Percentiles rank a stretch among this genome's conserved stretches.
Conservation (phyloP, 1,284 basidiomycete species). For the Filobasidium uniguttulatum region DNA sequence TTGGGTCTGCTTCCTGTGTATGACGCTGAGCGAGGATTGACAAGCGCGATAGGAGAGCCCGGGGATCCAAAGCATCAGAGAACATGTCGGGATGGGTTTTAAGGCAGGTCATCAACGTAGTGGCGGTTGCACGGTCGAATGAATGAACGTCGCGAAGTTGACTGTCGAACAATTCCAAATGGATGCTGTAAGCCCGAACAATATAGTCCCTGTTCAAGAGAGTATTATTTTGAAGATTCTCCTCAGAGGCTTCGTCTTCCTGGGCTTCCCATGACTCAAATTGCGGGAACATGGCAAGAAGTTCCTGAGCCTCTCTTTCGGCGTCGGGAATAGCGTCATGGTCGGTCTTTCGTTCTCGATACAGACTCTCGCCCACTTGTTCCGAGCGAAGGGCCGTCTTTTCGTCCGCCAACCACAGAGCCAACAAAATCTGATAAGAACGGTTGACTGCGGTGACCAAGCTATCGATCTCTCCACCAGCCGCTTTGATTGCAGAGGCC, state of each 20-base stretch:
- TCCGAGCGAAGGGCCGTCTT: constrained; percentile 40
- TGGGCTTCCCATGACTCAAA: constrained; percentile 48
- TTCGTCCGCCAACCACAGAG: constrained; percentile 9
- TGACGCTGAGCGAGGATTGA: constrained; percentile 38
- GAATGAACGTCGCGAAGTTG: neutral
- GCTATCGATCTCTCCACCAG: neutral
- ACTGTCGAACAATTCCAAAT: constrained; percentile 7
- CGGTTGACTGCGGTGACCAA: neutral
- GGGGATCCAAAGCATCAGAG: constrained; percentile 37
- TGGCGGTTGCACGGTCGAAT: constrained; percentile 21
- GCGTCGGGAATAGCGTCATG: constrained; percentile 53
- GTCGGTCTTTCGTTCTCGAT: constrained; percentile 53
- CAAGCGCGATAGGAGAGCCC: constrained; percentile 44
- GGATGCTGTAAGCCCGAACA: constrained; percentile 13
- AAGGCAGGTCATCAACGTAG: neutral
- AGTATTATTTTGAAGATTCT: constrained; percentile 2
- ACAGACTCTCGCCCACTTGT: constrained; percentile 59
- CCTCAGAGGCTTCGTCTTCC: constrained; percentile 17
- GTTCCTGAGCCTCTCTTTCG: constrained; percentile 67
- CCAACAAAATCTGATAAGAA: constrained; percentile 4
- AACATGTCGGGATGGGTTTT: constrained; percentile 29
- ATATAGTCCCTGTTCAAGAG: constrained; percentile 17
- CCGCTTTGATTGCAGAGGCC: constrained; percentile 4
- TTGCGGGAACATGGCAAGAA: constrained; percentile 66
- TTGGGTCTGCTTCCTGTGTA: constrained; percentile 5